Evolutionary conservation across 2,329 filamentous ascomycete genomes (phyloP).

Genomic region (Talaromyces sp.): DNA sequence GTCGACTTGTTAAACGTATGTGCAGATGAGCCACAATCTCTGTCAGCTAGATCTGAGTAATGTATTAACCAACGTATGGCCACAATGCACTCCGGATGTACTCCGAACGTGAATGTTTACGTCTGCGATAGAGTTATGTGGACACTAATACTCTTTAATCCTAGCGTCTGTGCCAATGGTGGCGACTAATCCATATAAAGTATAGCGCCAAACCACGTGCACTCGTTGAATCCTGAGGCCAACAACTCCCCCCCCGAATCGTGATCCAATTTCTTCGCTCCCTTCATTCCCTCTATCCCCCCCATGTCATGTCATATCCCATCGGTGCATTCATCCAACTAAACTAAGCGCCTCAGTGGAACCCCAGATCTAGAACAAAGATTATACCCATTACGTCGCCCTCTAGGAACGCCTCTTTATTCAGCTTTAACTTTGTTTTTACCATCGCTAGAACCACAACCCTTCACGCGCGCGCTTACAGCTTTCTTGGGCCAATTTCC

Average conservation of each 20-base stretch:
- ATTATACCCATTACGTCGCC: background rate
- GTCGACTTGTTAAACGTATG: no score
- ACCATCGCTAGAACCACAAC: background rate
- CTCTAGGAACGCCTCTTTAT: background rate
- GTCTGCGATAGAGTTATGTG: background rate
- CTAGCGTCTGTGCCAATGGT: background rate
- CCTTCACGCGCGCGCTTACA: background rate
- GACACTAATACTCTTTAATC: slow-evolving; percentile 6
- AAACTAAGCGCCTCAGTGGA: background rate
- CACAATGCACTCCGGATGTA: no score
- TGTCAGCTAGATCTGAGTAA: no score
- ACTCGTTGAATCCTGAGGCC: background rate
- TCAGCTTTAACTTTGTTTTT: background rate
- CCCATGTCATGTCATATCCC: background rate
- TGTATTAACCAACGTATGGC: no score
- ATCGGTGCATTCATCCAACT: background rate
- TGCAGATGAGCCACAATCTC: no score
- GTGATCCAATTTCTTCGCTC: background rate
- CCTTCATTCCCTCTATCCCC: background rate
- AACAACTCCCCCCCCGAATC: background rate
- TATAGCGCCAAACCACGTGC: background rate
- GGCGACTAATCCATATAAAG: background rate
- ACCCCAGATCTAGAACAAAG: background rate
- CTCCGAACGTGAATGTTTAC: no score
- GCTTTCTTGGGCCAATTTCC: background rate